A percentile compares a stretch with the other conserved stretches of the same genome.
Conservation (phyloP, 2,329 filamentous ascomycete genomes). For the Saccharata proteae region DNA sequence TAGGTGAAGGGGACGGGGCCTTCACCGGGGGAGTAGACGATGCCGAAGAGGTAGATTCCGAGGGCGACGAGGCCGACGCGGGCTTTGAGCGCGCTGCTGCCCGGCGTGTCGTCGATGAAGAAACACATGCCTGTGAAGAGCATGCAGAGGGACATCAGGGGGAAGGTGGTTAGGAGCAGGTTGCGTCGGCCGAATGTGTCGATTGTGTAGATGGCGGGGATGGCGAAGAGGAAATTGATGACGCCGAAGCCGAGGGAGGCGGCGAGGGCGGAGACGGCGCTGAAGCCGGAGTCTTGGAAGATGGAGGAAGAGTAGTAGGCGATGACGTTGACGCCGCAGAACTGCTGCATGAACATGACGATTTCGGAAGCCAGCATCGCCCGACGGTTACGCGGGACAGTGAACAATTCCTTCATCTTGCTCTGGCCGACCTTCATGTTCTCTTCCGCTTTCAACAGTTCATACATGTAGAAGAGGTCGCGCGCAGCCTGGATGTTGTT, state of each 20-base stretch:
- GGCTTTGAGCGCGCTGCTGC: constrained; percentile 14
- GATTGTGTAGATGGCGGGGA: constrained; percentile 34
- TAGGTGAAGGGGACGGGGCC: constrained; percentile 31
- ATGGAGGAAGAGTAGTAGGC: constrained; percentile 20
- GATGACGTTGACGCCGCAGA: constrained; percentile 19
- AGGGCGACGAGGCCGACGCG: constrained; percentile 23
- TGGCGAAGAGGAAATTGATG: constrained; percentile 34
- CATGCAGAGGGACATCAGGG: constrained; percentile 36
- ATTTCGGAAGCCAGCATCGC: constrained; percentile 18
- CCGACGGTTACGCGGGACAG: constrained; percentile 17
- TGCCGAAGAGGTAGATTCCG: constrained; percentile 39
- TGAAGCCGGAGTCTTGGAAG: constrained; percentile 20
- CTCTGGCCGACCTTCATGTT: constrained; percentile 21
- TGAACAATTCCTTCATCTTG: constrained; percentile 17
- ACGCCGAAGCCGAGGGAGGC: constrained; percentile 33
- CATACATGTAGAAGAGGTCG: constrained; percentile 38
- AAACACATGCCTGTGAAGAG: constrained; percentile 36
- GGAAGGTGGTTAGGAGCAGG: constrained; percentile 34
- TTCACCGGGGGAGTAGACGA: constrained; percentile 37
- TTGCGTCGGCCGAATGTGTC: constrained; percentile 28
- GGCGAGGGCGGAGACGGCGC: constrained; percentile 18
- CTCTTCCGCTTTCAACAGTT: constrained; percentile 21
- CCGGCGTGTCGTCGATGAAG: constrained; percentile 17
- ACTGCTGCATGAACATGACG: constrained; percentile 23
- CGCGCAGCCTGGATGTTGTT: constrained; percentile 41